phyloP scores from a whole-genome alignment of 2,329 filamentous ascomycete genomes.

The Magnaporthiopsis rhizophila region DNA sequence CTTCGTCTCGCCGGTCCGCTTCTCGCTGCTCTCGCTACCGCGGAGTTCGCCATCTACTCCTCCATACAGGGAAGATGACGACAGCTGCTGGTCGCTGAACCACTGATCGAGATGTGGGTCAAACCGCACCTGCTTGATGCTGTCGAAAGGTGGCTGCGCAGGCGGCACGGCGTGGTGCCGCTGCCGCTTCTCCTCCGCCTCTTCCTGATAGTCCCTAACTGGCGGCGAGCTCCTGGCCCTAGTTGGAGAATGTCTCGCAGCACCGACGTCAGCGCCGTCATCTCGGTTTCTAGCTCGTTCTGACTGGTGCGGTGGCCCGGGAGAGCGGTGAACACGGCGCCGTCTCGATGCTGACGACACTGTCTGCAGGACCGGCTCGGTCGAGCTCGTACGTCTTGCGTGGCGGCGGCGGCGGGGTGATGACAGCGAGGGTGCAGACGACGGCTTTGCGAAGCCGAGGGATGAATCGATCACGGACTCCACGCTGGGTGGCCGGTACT shows the following conservation, averaged over 20 bases:
- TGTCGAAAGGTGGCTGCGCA: background rate
- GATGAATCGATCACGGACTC: conserved; percentile 8
- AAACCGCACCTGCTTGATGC: conserved; percentile 4
- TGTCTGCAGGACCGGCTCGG: background rate
- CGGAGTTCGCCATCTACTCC: background rate
- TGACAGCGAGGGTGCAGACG: too few relatives aligned
- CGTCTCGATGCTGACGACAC: too few relatives aligned
- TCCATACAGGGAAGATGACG: background rate
- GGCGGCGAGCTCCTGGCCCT: background rate
- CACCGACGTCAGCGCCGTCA: background rate
- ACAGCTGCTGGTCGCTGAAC: conserved; percentile 3
- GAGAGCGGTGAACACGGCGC: background rate
- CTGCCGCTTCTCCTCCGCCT: background rate
- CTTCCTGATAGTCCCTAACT: background rate
- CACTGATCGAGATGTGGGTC: conserved; percentile 1
- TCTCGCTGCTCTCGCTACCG: background rate
- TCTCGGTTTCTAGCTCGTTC: background rate
- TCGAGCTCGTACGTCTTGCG: background rate
- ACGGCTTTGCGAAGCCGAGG: background rate
- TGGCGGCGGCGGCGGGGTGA: too few relatives aligned
- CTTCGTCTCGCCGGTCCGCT: background rate
- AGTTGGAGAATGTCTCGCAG: background rate
- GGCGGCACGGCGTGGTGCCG: too few relatives aligned
- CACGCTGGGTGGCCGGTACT: conserved; percentile 5
- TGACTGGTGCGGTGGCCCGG: too few relatives aligned